Evolutionary conservation across 192 early-diverging fungal species (phyloP).

Genomic region (Gryganskiella cystojenkinii): DNA sequence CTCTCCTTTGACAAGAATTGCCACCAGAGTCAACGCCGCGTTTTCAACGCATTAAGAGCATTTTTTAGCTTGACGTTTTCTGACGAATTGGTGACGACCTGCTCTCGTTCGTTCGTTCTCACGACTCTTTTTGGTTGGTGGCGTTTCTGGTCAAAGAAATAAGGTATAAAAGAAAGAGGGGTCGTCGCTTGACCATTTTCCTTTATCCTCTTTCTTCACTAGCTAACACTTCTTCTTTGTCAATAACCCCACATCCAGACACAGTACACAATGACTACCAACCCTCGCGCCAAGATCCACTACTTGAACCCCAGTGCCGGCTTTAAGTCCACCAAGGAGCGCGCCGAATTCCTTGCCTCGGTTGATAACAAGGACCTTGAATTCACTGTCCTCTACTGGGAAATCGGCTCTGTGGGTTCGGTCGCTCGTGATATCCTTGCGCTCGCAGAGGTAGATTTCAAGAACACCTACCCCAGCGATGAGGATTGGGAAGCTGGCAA

Average conservation of each 20-base stretch:
- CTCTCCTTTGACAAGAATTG: too few species aligned
- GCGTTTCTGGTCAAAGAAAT: too few species aligned
- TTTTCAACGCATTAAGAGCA: too few species aligned
- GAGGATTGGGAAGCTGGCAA: conserved; percentile 14
- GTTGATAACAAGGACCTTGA: conserved; percentile 22
- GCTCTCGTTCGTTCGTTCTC: too few species aligned
- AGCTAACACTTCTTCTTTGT: neutral
- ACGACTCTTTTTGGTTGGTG: too few species aligned
- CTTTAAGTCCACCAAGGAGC: conserved; percentile 5
- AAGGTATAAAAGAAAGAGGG: too few species aligned
- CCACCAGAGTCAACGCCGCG: too few species aligned
- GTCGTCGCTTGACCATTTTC: too few species aligned
- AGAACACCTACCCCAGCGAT: neutral
- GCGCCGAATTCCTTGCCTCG: neutral
- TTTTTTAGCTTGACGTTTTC: too few species aligned
- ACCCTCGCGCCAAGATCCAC: conserved; percentile 1
- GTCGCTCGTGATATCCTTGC: conserved; percentile 22
- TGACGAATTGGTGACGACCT: too few species aligned
- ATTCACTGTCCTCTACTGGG: conserved; percentile 22
- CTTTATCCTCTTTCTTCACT: too few species aligned
- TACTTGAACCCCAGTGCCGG: neutral
- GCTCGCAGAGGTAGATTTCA: neutral
- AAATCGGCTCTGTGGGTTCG: conserved; percentile 22
- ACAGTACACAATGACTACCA: neutral
- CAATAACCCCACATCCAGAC: neutral